Percentiles rank a stretch among this genome's conserved stretches.
These are phyloP conservation scores for Auricularia sp. DNA, from an alignment of 768 basidiomycete species.

Conservation along the genomic window DNA sequence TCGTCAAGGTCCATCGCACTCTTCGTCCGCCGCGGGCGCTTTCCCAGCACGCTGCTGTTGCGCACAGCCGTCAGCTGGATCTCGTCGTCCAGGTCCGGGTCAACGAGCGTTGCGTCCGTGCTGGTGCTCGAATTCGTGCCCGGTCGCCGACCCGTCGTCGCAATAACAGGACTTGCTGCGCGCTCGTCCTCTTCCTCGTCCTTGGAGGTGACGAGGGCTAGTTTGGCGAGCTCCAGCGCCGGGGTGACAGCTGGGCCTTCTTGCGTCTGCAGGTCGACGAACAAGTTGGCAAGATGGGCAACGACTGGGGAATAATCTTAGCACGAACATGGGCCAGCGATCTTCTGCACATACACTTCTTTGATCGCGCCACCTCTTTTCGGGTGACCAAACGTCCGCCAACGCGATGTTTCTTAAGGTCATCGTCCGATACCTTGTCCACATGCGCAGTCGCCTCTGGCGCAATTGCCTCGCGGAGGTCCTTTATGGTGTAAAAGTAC, in stretches of 20 bases:
- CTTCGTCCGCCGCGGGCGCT: constrained; percentile 37
- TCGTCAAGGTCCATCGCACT: constrained; percentile 47
- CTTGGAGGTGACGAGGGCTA: constrained; percentile 81
- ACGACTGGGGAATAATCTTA: constrained; percentile 47
- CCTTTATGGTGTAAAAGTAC: constrained; percentile 96
- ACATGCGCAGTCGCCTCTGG: constrained; percentile 47
- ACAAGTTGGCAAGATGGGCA: constrained; percentile 66
- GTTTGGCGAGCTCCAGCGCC: constrained; percentile 76
- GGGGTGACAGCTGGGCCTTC: constrained; percentile 67
- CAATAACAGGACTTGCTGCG: neutral
- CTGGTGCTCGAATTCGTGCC: constrained; percentile 54
- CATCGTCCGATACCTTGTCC: constrained; percentile 69
- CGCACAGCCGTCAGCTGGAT: neutral
- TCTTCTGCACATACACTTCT: constrained; percentile 52
- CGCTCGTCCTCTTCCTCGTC: constrained; percentile 79
- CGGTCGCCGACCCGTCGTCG: neutral
- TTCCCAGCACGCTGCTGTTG: constrained; percentile 47
- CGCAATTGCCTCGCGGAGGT: constrained; percentile 67
- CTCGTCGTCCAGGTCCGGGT: constrained; percentile 18
- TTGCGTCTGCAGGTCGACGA: constrained; percentile 62
- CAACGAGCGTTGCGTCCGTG: constrained; percentile 81
- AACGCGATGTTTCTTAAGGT: constrained; percentile 74
- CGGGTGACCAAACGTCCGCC: constrained; percentile 77
- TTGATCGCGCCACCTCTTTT: constrained; percentile 73
- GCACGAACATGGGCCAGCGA: neutral